A percentile compares a stretch with the other conserved stretches of the same genome.
These are phyloP conservation scores for Penicillium sp. DNA, from an alignment of 2,329 filamentous ascomycete species.

Conservation along the genomic window DNA sequence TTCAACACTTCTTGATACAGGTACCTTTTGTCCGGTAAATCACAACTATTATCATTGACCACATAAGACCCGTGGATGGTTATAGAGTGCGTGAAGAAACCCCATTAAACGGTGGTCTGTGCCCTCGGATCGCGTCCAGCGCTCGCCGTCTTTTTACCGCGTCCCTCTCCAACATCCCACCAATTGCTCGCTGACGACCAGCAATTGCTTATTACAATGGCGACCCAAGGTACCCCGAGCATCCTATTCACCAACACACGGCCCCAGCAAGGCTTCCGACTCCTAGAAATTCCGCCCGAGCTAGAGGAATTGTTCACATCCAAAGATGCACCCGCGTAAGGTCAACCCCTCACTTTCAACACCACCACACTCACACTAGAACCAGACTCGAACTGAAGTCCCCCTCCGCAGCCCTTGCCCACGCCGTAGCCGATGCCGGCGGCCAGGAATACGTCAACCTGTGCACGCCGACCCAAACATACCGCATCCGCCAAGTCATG, in stretches of 20 bases:
- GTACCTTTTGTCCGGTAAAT: neutral
- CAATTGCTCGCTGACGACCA: conserved; percentile 2
- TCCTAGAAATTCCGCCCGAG: conserved; percentile 61
- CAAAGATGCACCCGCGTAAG: conserved; percentile 41
- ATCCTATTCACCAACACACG: conserved; percentile 42
- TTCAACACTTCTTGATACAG: neutral
- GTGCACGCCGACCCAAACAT: conserved; percentile 58
- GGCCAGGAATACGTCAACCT: conserved; percentile 52
- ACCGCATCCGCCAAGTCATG: conserved; percentile 62
- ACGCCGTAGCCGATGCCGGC: conserved; percentile 29
- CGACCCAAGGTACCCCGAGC: conserved; percentile 36
- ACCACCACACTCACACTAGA: neutral
- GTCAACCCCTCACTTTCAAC: neutral
- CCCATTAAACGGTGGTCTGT: conserved; percentile 36
- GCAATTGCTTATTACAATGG: conserved; percentile 27
- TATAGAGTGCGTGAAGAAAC: neutral
- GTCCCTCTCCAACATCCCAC: neutral
- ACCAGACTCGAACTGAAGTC: conserved; percentile 48
- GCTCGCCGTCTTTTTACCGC: conserved; percentile 9
- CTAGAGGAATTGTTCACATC: conserved; percentile 54
- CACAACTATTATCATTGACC: neutral
- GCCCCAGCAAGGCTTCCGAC: conserved; percentile 54
- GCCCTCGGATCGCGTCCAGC: conserved; percentile 26
- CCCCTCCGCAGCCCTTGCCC: conserved; percentile 25
- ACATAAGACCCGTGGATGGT: conserved; percentile 16